Conservation (phyloP, 345 rosid genomes). For the Heritiera littoralis region DNA sequence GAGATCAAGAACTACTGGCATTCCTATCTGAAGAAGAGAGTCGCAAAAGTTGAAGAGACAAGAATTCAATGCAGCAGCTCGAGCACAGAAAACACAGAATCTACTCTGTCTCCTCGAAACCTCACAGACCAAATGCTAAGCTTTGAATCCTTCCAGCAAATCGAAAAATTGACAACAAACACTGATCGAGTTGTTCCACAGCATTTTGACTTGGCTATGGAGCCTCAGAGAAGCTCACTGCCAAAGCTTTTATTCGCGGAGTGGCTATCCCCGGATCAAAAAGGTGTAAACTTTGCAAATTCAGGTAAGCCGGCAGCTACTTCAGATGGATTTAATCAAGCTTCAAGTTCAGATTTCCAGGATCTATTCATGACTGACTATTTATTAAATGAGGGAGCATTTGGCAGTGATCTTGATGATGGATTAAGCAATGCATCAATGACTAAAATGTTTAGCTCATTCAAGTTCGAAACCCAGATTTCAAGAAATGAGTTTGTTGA, state of each 20-base stretch:
- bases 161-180: slow-evolving; percentile 27
- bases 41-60: slow-evolving; percentile 42
- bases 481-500: slow-evolving; percentile 46
- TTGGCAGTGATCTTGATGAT: slow-evolving; percentile 29
- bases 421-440: slow-evolving; percentile 32
- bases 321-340: slow-evolving; percentile 17
- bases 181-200: slow-evolving; percentile 26
- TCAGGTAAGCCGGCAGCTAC: slow-evolving; percentile 22
- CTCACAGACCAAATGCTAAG: slow-evolving; percentile 25
- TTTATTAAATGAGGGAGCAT: slow-evolving; percentile 28
- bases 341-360: slow-evolving; percentile 32
- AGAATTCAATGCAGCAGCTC: slow-evolving; percentile 28
- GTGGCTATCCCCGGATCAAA: slow-evolving; percentile 58
- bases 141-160: slow-evolving; percentile 23
- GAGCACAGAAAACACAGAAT: slow-evolving; percentile 42
- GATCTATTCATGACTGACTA: slow-evolving; percentile 26
- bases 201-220: slow-evolving; percentile 24
- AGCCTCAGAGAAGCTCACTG: slow-evolving; percentile 24
- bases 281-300: slow-evolving; percentile 23
- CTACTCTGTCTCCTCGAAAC: slow-evolving; percentile 32
- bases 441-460: slow-evolving; percentile 42
- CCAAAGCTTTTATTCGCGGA: slow-evolving; percentile 71
- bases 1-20: slow-evolving; percentile 97
- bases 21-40: slow-evolving; percentile 73
- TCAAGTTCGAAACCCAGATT: slow-evolving; percentile 50